phyloP scores from a whole-genome alignment of 2,329 filamentous ascomycete genomes.

The Graphium sp. region DNA sequence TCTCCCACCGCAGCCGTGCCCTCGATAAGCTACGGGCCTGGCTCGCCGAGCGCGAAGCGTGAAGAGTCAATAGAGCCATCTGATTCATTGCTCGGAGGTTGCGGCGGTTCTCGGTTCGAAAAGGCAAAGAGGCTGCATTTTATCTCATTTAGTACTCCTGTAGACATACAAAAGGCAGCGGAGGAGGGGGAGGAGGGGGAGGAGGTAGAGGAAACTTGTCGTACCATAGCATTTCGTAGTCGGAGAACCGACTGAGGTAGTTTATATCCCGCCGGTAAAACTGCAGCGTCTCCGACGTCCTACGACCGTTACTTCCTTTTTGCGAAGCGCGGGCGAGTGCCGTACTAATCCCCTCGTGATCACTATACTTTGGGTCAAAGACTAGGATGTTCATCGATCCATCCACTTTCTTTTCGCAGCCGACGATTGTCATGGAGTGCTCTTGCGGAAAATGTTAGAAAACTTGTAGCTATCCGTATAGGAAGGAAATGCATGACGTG shows the following conservation, averaged over 20 bases:
- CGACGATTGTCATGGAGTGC: conserved; percentile 82
- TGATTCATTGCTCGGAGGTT: too few species aligned
- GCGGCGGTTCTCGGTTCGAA: too few species aligned
- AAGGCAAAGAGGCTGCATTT: too few species aligned
- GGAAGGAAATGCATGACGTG: background rate
- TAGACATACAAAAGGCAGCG: too few species aligned
- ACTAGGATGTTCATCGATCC: conserved; percentile 58
- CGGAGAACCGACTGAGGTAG: conserved; percentile 53
- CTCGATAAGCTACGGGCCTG: conserved; percentile 72
- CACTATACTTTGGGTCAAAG: conserved; percentile 49
- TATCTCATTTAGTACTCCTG: too few species aligned
- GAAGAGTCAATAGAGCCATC: conserved; percentile 1
- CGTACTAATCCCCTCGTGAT: too few species aligned
- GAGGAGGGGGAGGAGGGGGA: too few species aligned
- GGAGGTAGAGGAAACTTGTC: conserved; percentile 10
- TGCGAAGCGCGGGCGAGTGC: too few species aligned
- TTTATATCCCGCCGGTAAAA: conserved; percentile 54
- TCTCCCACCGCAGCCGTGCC: conserved; percentile 84
- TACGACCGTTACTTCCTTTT: too few species aligned
- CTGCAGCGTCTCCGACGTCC: too few species aligned
- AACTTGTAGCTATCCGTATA: background rate
- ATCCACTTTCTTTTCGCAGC: conserved; percentile 53
- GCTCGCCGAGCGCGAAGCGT: conserved; percentile 35
- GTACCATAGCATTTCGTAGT: conserved; percentile 68
- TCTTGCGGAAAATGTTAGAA: conserved; percentile 22